Conservation (phyloP, 2,329 filamentous ascomycete genomes). For the Fusarium albidum region DNA sequence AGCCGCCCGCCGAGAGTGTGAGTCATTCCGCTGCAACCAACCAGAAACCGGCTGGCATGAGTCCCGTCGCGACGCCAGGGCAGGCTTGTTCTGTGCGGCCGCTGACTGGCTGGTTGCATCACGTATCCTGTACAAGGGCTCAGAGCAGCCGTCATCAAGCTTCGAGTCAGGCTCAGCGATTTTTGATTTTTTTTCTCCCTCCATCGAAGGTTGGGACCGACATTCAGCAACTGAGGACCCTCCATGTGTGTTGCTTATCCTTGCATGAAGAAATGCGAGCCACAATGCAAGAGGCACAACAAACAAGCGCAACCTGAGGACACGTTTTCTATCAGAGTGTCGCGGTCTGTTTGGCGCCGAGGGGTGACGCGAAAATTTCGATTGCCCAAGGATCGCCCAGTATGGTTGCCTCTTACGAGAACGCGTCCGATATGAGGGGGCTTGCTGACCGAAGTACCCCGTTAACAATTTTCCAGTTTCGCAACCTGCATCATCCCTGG, state of each 20-base stretch:
- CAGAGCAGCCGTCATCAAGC: constrained; percentile 9
- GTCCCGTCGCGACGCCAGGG: constrained; percentile 34
- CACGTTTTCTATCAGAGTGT: constrained; percentile 27
- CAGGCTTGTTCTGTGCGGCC: constrained; percentile 44
- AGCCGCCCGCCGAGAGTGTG: constrained; percentile 35
- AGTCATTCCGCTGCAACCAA: constrained; percentile 41
- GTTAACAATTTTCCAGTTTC: constrained; percentile 48
- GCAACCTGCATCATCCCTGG: constrained; percentile 13
- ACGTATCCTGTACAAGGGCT: constrained; percentile 37
- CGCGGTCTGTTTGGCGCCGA: constrained; percentile 26
- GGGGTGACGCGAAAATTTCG: constrained; percentile 44
- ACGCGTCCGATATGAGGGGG: constrained; percentile 33
- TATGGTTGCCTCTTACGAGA: constrained; percentile 40
- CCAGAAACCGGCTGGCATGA: constrained; percentile 31
- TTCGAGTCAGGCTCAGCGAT: constrained; percentile 18
- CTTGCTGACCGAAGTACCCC: constrained; percentile 44
- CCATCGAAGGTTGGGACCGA: too few species aligned
- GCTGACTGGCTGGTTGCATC: constrained; percentile 42
- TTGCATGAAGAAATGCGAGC: neutral
- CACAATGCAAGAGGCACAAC: constrained; percentile 1
- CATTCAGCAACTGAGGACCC: too few species aligned
- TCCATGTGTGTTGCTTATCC: constrained; percentile 1
- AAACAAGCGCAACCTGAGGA: constrained; percentile 29
- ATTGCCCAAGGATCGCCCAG: constrained; percentile 42
- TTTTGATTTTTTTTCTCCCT: constrained; percentile 6